Percentiles rank a stretch among this genome's conserved stretches.
Evolutionary conservation across 441 rosid genomes (phyloP).

Genomic region (Croton setiger): DNA sequence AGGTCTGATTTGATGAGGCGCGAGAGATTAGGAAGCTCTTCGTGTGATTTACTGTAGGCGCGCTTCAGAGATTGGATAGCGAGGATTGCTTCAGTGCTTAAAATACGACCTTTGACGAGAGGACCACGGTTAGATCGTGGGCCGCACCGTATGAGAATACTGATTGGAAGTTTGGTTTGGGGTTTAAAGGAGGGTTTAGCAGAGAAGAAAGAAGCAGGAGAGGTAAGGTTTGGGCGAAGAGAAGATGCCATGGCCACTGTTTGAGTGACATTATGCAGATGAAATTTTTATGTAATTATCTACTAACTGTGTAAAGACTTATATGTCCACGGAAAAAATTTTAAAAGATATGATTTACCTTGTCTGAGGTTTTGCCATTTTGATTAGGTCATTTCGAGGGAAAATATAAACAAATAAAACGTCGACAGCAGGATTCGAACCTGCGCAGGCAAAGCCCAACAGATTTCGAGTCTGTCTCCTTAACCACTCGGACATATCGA

Average conservation of each 20-base stretch:
- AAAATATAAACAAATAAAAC: constrained; percentile 6
- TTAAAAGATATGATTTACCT: background rate
- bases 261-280: background rate
- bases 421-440: constrained; percentile 99
- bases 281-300: background rate
- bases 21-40: constrained; percentile 44
- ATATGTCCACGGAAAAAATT: background rate
- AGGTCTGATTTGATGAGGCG: constrained; percentile 80
- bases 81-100: constrained; percentile 81
- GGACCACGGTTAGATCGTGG: constrained; percentile 73
- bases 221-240: background rate
- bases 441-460: constrained; percentile 99
- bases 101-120: constrained; percentile 67
- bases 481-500: constrained; percentile 99
- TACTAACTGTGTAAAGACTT: background rate
- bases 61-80: constrained; percentile 80
- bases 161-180: constrained; percentile 9
- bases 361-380: background rate
- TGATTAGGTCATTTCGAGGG: too few relatives aligned
- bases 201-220: background rate
- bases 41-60: constrained; percentile 32
- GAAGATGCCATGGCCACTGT: constrained; percentile 8
- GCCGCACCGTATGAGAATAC: constrained; percentile 38
- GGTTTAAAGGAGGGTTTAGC: constrained; percentile 10
- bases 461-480: constrained; percentile 99